A percentile compares a stretch with the other conserved stretches of the same genome.
phyloP scores from a whole-genome alignment of 768 basidiomycete species.

The Neoboletus magnificus region DNA sequence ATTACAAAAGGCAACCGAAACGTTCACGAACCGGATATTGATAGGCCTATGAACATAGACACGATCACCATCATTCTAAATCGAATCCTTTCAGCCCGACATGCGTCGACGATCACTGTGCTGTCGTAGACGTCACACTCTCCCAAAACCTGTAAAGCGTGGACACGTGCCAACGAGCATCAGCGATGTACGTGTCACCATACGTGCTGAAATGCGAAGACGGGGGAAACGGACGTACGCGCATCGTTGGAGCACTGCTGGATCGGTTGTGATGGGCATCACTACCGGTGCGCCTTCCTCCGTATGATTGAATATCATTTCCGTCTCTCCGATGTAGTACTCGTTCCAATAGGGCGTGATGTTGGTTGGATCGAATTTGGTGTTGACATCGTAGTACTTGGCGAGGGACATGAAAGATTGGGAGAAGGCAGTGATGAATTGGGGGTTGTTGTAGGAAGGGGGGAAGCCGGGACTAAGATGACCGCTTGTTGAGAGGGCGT shows the following conservation, averaged over 20 bases:
- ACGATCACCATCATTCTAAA: too few species aligned
- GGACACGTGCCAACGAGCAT: neutral
- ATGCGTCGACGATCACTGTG: conserved; percentile 1
- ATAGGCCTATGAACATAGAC: too few species aligned
- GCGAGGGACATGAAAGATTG: conserved; percentile 25
- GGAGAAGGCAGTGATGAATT: conserved; percentile 29
- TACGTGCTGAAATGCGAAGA: too few species aligned
- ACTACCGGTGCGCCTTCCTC: conserved; percentile 2
- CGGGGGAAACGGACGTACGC: conserved; percentile 2
- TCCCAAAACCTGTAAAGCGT: conserved; percentile 13
- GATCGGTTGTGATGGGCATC: conserved; percentile 1
- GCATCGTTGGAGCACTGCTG: conserved; percentile 2
- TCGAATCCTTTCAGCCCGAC: neutral
- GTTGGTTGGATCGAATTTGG: conserved; percentile 10
- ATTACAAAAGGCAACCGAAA: too few species aligned
- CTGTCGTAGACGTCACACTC: conserved; percentile 3
- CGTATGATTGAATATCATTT: conserved; percentile 18
- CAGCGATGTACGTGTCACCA: neutral
- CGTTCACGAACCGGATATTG: too few species aligned
- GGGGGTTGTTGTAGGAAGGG: conserved; percentile 24
- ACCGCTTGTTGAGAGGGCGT: neutral
- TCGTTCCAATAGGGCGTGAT: conserved; percentile 16
- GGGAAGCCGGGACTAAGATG: neutral
- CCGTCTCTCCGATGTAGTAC: neutral
- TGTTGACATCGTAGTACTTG: conserved; percentile 23